A percentile compares a stretch with the other conserved stretches of the same genome.
phyloP scores from a whole-genome alignment of 2,329 filamentous ascomycete genomes.

The Endoconidiophora polonica region DNA sequence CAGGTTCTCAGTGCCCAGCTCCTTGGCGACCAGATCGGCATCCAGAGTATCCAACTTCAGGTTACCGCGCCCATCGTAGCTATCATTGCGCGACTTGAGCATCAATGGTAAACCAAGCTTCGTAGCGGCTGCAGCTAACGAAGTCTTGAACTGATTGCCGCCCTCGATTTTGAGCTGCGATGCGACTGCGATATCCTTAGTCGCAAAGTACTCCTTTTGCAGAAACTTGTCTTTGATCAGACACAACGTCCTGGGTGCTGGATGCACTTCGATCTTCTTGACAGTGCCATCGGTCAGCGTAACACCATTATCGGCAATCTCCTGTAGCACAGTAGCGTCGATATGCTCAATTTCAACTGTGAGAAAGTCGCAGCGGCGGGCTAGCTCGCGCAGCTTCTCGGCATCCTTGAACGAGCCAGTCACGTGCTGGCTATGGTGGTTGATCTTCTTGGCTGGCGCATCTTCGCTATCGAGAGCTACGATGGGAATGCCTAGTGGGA shows the following conservation, averaged over 20 bases:
- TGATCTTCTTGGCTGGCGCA: slow-evolving; percentile 74
- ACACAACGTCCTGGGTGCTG: slow-evolving; percentile 71
- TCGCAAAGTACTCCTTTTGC: slow-evolving; percentile 66
- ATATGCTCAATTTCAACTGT: slow-evolving; percentile 95
- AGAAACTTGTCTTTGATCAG: slow-evolving; percentile 87
- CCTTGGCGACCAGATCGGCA: slow-evolving; percentile 43
- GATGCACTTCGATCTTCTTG: slow-evolving; percentile 49
- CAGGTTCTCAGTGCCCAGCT: slow-evolving; percentile 52
- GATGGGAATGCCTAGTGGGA: slow-evolving; percentile 55
- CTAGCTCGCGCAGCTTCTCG: slow-evolving; percentile 63
- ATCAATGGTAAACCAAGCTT: slow-evolving; percentile 71
- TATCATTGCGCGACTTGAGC: slow-evolving; percentile 79
- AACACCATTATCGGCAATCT: slow-evolving; percentile 52
- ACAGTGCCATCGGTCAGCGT: slow-evolving; percentile 28
- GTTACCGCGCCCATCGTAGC: slow-evolving; percentile 76
- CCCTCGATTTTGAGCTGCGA: slow-evolving; percentile 47
- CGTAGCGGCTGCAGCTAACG: slow-evolving; percentile 45
- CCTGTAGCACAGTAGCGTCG: slow-evolving; percentile 74
- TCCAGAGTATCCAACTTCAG: slow-evolving; percentile 29
- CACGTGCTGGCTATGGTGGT: slow-evolving; percentile 56
- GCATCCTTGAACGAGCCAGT: slow-evolving; percentile 78
- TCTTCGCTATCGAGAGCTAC: slow-evolving; percentile 63
- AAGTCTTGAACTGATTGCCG: slow-evolving; percentile 36
- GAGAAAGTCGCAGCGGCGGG: slow-evolving; percentile 57
- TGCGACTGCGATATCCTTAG: slow-evolving; percentile 54